Evolutionary conservation across 1,284 basidiomycete genomes (phyloP), one percentile per base, ranked within the genome.

Genomic region (Testicularia cyperi): DNA sequence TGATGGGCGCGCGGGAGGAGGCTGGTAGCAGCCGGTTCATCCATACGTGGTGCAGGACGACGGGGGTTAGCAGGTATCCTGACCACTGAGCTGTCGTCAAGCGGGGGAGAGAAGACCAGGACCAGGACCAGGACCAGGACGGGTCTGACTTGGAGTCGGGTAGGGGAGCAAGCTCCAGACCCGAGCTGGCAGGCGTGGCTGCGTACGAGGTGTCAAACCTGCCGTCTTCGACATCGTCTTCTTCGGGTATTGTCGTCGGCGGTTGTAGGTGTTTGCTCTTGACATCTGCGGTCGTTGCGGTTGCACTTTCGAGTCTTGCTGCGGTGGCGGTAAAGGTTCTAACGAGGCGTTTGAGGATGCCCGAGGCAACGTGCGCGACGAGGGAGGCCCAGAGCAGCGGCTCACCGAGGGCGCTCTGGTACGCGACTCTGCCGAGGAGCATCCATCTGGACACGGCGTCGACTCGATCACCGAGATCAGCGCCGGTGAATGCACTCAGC

Each of bases 341-440:
- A n/a, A 52, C 10, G 21, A 53, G 21, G 27, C 53, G 36, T 34
- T 57, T 68, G 4, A 43, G 23, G 2, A 46, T 5, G 2, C 64
- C 64, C 0, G 69, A 28, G 6, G 38, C 13, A 16, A 70, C 7
- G 40, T 74, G 72, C 23, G 45, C 29, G 1, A 30, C 52, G 0
- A 74, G 18, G 3, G 62, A 27, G 0, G 48, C 44, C 66, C 67
- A 73, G 14, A 74, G 43, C 8, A 70, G n/a, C 7, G 46, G 27
- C 43, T 74, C 72, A 4, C 65, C 45, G 24, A 62, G 5, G 2
- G 40, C 35, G 23, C 52, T 64, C 44, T 72, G 70, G 38, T 74
- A 74, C 28, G 55, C 68, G 14, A 70, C 70, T 15, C 72, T 44
- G 0, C 70, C 70, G 4, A 74, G 55, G 29, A 74, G 34, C 72